A percentile compares a stretch with the other conserved stretches of the same genome.
These are phyloP conservation scores for Cyberlindnera americana DNA, from an alignment of 805 yeast species.

Conservation along the genomic window DNA sequence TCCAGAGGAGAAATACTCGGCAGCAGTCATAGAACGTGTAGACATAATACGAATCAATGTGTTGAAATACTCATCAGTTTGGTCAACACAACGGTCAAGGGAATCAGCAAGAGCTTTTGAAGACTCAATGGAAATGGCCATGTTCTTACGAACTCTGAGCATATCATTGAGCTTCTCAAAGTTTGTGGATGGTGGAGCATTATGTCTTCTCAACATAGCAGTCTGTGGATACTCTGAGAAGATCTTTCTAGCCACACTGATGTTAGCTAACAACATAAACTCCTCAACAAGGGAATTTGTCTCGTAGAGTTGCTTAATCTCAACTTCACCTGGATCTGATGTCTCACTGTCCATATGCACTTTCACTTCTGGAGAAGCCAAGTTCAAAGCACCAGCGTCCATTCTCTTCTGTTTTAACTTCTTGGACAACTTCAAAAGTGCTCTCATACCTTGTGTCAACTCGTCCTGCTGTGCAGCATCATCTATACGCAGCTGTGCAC, in stretches of 20 bases:
- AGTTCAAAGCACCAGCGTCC: slow-evolving; percentile 92
- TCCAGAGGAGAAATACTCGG: slow-evolving; percentile 94
- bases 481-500: slow-evolving; percentile 89
- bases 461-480: slow-evolving; percentile 75
- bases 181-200: slow-evolving; percentile 93
- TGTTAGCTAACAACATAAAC: slow-evolving; percentile 96
- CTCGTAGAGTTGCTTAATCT: slow-evolving; percentile 79
- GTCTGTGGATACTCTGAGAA: slow-evolving; percentile 94
- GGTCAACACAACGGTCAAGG: slow-evolving; percentile 81
- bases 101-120: slow-evolving; percentile 93
- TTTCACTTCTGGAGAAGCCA: slow-evolving; percentile 97
- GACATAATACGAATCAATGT: slow-evolving; percentile 94
- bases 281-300: slow-evolving; percentile 97
- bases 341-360: slow-evolving; percentile 97
- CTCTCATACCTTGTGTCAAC: slow-evolving; percentile 85
- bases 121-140: slow-evolving; percentile 74
- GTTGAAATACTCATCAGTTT: slow-evolving; percentile 84
- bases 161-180: slow-evolving; percentile 88
- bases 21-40: slow-evolving; percentile 98
- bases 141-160: slow-evolving; percentile 73
- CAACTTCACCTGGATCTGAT: slow-evolving; percentile 94
- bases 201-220: slow-evolving; percentile 97
- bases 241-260: slow-evolving; percentile 90
- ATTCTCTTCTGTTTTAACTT: slow-evolving; percentile 79
- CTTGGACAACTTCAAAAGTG: slow-evolving; percentile 73